Conservation (phyloP, 2,329 filamentous ascomycete species). For the Aurifilum marmelostoma region DNA sequence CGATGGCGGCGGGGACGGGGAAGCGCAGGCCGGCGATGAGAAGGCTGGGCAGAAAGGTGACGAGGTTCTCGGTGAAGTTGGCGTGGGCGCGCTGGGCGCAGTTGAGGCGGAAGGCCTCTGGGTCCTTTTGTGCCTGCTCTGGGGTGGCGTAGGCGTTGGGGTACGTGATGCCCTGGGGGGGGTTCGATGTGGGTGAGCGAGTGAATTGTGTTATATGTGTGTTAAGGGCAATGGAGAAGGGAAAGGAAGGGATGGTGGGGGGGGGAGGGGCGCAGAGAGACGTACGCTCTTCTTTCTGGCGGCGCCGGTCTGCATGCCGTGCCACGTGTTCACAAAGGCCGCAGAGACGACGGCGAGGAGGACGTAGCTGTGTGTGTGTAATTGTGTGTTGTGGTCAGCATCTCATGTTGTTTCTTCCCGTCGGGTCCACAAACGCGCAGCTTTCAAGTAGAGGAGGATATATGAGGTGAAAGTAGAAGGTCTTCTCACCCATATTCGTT, state of each 20-base stretch:
- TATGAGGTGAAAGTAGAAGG: not conserved
- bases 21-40: slow-evolving; percentile 60
- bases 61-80: slow-evolving; percentile 66
- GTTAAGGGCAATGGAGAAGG: not conserved
- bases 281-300: slow-evolving; percentile 52
- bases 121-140: slow-evolving; percentile 58
- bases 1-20: slow-evolving; percentile 51
- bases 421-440: not conserved
- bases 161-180: slow-evolving; percentile 51
- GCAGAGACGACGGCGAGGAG: slow-evolving; percentile 59
- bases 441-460: not conserved
- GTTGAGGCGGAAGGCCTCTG: slow-evolving; percentile 62
- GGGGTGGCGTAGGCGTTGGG: slow-evolving; percentile 60
- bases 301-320: slow-evolving; percentile 50
- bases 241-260: not conserved
- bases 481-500: slow-evolving; percentile 54
- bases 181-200: too few species aligned
- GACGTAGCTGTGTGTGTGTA: slow-evolving; percentile 60
- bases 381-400: not conserved
- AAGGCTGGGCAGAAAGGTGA: slow-evolving; percentile 55
- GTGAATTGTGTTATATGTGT: not conserved
- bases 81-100: slow-evolving; percentile 66
- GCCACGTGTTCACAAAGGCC: slow-evolving; percentile 61
- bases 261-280: not conserved
- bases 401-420: not conserved